Base-by-base conservation (phyloP, 768 basidiomycete species). In the Porphyrellus cyaneotinctus region DNA sequence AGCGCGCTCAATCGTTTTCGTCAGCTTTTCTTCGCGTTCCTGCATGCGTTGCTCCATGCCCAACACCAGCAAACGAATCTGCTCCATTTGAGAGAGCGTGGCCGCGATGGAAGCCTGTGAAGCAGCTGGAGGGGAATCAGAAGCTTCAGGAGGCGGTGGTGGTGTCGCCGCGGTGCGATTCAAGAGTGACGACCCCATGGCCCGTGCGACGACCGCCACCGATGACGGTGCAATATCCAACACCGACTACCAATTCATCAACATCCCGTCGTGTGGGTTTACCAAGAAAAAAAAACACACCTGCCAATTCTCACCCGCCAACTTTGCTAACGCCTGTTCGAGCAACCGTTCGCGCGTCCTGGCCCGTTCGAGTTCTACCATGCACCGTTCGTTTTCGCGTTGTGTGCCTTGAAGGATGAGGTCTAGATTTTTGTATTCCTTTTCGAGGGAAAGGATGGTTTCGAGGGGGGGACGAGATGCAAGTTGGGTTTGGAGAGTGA, bases 231-330 rank as follows among this genome's bases (percentile, higher is more conserved):
- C 60, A 14, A 78, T 69, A 37, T 75, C 72, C 46, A 79, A 66
- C 38, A 59, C 62, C 28, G 60, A 60, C 67, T 51, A 31, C 33
- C 32, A 11, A 14, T 4, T 4, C 12, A 8, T 31, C 30, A 47
- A 23, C 35, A 8, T n/a, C n/a, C 24, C 35, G 15, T 4, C 35
- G 3, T 5, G 15, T 14, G 32, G 15, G n/a, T n/a, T n/a, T 8
- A 2, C 13, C 20, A 22, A 47, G 20, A 8, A 18, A 38, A 20
- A 3, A 37, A 14, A 18, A 45, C 77, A 33, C 52, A 85, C 87
- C 81, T 90, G 87, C 90, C 90, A 92, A 62, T 90, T 86, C 48
- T 87, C 83, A 0, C 90, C 90, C 1, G 81, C 85, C 20, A 90
- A 69, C 56, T 79, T 83, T 6, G 81, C 74, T 14, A 93, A 67